These are phyloP conservation scores for Mucuna pruriens DNA, from an alignment of 306 rosid genomes.

Conservation along the genomic window DNA sequence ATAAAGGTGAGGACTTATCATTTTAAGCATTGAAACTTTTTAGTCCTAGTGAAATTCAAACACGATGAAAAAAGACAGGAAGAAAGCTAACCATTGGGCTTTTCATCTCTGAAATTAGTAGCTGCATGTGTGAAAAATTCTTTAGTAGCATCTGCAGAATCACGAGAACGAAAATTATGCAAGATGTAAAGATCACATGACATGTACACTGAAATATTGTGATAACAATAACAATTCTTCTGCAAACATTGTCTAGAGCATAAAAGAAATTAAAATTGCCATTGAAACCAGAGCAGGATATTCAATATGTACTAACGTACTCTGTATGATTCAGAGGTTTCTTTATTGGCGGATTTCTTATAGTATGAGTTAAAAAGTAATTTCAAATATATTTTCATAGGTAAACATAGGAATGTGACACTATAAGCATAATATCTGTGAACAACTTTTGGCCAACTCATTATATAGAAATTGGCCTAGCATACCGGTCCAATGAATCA, in stretches of 20 bases:
- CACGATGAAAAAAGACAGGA: not conserved
- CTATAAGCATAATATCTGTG: not conserved
- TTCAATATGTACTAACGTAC: conserved; percentile 11
- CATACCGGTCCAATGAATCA: not conserved
- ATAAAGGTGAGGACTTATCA: conserved; percentile 1
- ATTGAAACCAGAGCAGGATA: conserved; percentile 31
- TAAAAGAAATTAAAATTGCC: not conserved
- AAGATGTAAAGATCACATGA: not conserved
- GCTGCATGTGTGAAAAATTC: conserved; percentile 68
- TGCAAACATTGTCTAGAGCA: conserved; percentile 12
- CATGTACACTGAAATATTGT: not conserved
- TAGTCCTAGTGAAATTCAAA: conserved; percentile 17
- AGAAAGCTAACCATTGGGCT: conserved; percentile 55
- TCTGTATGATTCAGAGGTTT: not conserved
- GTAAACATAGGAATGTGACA: not conserved
- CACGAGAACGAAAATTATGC: conserved; percentile 27
- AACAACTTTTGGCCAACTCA: not conserved
- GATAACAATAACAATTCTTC: conserved; percentile 14
- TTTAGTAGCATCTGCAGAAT: conserved; percentile 78
- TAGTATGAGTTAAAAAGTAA: not conserved
- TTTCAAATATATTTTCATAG: not conserved
- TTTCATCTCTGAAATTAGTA: conserved; percentile 54
- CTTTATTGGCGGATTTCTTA: not conserved
- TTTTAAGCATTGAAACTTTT: not conserved
- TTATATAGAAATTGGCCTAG: not conserved